A percentile compares a stretch with the other conserved stretches of the same genome.
Conservation (phyloP, 352 stramenopile genomes). For the Globisporangium spiculum region DNA sequence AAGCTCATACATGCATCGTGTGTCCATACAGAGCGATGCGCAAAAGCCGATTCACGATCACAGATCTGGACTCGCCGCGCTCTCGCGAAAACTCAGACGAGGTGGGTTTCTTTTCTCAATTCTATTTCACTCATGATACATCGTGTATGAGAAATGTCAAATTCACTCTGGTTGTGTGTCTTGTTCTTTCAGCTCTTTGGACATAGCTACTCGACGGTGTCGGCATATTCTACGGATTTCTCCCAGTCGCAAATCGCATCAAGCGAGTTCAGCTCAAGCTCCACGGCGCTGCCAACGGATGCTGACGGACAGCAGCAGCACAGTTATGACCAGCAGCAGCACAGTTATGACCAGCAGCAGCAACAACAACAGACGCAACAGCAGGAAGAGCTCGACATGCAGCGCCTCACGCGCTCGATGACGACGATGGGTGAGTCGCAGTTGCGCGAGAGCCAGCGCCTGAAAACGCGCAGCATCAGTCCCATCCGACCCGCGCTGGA, state of each 20-base stretch:
- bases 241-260: conserved; percentile 3
- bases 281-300: not conserved
- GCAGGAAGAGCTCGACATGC: conserved; percentile 12
- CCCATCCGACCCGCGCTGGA: conserved; percentile 26
- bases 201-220: conserved; percentile 9
- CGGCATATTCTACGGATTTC: conserved; percentile 14
- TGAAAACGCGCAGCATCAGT: conserved; percentile 49
- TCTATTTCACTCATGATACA: too few species aligned
- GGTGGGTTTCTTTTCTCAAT: conserved; percentile 22
- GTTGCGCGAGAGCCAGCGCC: conserved; percentile 18
- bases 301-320: not conserved
- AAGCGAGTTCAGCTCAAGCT: not conserved
- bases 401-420: conserved; percentile 38
- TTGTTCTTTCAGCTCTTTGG: conserved; percentile 16
- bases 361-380: not conserved
- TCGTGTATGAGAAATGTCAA: not conserved
- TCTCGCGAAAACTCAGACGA: conserved; percentile 54
- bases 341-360: not conserved
- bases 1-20: not conserved
- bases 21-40: conserved; percentile 44
- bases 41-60: conserved; percentile 84
- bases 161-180: conserved; percentile 10
- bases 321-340: not conserved
- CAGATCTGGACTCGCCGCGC: conserved; percentile 65
- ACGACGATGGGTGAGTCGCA: conserved; percentile 28